These are phyloP conservation scores for Pseudonitzschia pungens DNA, from an alignment of 108 stramenopile species.

Conservation along the genomic window DNA sequence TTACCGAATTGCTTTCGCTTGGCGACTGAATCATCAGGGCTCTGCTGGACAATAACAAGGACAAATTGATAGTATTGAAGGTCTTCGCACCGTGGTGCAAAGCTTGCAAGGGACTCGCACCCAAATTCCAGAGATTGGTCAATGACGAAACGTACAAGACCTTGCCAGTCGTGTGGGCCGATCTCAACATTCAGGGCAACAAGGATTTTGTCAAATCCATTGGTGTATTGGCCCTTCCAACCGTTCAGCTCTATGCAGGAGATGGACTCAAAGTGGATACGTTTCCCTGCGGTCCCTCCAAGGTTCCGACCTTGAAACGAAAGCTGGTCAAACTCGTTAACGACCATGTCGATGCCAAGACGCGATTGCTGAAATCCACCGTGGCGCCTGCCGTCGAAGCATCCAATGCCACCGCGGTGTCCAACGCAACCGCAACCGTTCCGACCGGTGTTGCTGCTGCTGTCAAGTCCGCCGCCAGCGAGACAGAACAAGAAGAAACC, in stretches of 20 bases:
- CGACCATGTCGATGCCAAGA: slow-evolving; percentile 55
- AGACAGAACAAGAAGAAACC: slow-evolving; percentile 9
- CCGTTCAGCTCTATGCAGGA: slow-evolving; percentile 73
- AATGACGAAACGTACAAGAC: slow-evolving; percentile 53
- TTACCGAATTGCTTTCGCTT: no score
- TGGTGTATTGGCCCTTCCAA: slow-evolving; percentile 77
- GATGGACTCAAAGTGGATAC: slow-evolving; percentile 56
- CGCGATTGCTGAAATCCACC: slow-evolving; percentile 10
- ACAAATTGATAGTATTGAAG: slow-evolving; percentile 80
- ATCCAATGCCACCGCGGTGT: background rate
- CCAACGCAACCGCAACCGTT: slow-evolving; percentile 2
- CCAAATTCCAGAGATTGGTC: slow-evolving; percentile 73
- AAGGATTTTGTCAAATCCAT: slow-evolving; percentile 76
- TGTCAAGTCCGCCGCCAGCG: slow-evolving; percentile 16
- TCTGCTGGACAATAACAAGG: slow-evolving; percentile 55
- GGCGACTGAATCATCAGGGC: no score
- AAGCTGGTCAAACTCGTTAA: slow-evolving; percentile 70
- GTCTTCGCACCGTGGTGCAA: slow-evolving; percentile 88
- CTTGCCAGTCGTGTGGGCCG: slow-evolving; percentile 67
- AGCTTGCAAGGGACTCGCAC: slow-evolving; percentile 59
- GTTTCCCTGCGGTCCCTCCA: slow-evolving; percentile 88
- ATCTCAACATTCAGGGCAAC: slow-evolving; percentile 74
- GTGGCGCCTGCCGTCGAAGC: background rate
- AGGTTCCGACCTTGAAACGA: slow-evolving; percentile 78
- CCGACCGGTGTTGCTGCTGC: background rate